Evolutionary conservation across 352 stramenopile genomes (phyloP), one percentile per base, ranked within the genome.

Genomic region (Globisporangium cystogenes): DNA sequence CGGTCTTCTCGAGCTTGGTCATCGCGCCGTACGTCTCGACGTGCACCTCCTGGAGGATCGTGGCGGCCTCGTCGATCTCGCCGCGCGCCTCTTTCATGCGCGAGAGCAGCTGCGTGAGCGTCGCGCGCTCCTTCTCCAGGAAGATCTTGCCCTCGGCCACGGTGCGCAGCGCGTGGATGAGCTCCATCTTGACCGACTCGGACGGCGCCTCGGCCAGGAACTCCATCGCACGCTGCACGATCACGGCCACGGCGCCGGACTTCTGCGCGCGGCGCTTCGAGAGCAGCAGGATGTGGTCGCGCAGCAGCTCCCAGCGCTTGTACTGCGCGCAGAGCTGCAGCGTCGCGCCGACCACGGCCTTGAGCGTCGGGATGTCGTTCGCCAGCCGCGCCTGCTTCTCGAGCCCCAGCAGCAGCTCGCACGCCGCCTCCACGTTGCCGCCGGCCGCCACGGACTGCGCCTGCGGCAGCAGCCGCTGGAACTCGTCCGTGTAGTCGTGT

Each of bases 11-110:
- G 31, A 97, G 76, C 76, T 98, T 99, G 27, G 91, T 98, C 67
- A 99, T 92, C n/a, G 92, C 93, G 39, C 96, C 96, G 70, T 98
- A 99, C 11, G 97, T 99, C 80, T 99, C 97, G 0, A 99, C 82
- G 49, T 98, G 93, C 49, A 99, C 96, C 62, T 99, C 96, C 70
- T 99, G 96, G 21, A 99, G 71, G 37, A 98, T 95, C 42, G 96
- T 95, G 7, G 93, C 92, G 6, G 97, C 96, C 42, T 83, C 79
- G 47, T 86, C 82, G 43, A 99, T 90, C 65, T 98, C 83, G 7
- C 96, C 96, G 21, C 90, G 75, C 43, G 78, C 68, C 64, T 98
- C 94, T 64, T 97, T 96, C 67, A 98, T 96, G 21, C 76, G 78
- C 21, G 90, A 93, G 45, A 98, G 68, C 68, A 93, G 87, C 53